Evolutionary conservation across 306 rosid species (phyloP).

Genomic region (Cajanus cajan): DNA sequence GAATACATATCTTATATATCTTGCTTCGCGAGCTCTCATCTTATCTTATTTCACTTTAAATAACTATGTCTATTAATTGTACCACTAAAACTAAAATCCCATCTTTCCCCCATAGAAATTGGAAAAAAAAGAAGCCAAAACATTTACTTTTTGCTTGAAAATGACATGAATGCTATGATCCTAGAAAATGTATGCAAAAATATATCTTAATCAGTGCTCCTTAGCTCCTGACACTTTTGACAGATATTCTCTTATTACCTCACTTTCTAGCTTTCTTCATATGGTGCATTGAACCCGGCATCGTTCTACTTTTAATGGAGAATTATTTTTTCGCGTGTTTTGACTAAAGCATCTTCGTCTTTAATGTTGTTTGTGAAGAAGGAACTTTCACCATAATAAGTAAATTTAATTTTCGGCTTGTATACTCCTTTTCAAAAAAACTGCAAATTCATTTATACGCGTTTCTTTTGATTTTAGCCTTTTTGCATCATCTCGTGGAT

Average conservation of each 20-base stretch:
- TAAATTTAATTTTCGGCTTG: not conserved
- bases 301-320: not conserved
- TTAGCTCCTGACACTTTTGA: slow-evolving; percentile 13
- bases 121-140: not conserved
- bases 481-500: not conserved
- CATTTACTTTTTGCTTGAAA: not conserved
- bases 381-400: not conserved
- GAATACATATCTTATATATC: not conserved
- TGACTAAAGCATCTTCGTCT: not conserved
- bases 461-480: not conserved
- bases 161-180: not conserved
- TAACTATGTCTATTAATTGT: not conserved
- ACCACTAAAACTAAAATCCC: not conserved
- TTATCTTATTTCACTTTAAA: slow-evolving; percentile 25
- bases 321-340: not conserved
- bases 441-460: not conserved
- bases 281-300: slow-evolving; percentile 17
- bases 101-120: not conserved
- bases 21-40: not conserved
- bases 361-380: not conserved
- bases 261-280: slow-evolving; percentile 18
- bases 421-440: not conserved
- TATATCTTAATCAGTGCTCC: not conserved
- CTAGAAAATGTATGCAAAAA: not conserved
- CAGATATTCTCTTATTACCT: not conserved